phyloP scores from a whole-genome alignment of 306 rosid genomes.

The Luffa aegyptiaca region DNA sequence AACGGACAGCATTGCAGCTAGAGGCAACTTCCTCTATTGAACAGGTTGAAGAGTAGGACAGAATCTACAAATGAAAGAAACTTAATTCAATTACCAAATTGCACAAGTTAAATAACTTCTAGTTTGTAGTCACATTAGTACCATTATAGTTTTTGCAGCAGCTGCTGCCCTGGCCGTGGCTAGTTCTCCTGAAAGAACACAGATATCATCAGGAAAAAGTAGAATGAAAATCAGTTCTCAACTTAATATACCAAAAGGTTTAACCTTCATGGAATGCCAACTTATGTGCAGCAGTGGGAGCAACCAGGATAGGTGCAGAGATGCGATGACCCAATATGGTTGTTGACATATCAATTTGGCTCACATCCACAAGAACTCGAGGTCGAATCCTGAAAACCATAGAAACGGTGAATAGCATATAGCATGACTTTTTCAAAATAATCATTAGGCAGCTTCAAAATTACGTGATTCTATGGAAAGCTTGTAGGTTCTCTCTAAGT shows the following conservation, averaged over 20 bases:
- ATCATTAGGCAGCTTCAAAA: background rate
- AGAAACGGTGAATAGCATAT: background rate
- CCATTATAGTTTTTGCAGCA: conserved; percentile 56
- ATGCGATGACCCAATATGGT: conserved; percentile 38
- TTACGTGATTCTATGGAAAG: conserved; percentile 49
- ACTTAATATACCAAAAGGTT: background rate
- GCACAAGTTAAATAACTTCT: background rate
- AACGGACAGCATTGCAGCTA: conserved; percentile 61
- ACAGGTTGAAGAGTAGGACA: conserved; percentile 37
- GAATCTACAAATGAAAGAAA: conserved; percentile 16
- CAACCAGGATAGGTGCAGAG: conserved; percentile 48
- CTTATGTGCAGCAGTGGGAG: conserved; percentile 44
- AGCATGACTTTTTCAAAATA: background rate
- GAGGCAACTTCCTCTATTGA: conserved; percentile 59
- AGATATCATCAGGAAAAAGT: background rate
- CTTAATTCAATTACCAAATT: background rate
- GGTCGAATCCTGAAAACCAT: conserved; percentile 42
- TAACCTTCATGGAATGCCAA: conserved; percentile 55
- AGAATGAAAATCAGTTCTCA: background rate
- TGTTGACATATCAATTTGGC: conserved; percentile 48
- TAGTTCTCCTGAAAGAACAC: conserved; percentile 38
- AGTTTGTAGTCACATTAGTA: conserved; percentile 11
- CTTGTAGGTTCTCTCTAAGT: conserved; percentile 39
- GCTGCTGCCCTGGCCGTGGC: conserved; percentile 76
- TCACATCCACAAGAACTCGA: conserved; percentile 58